phyloP scores from a whole-genome alignment of 2,329 filamentous ascomycete genomes.

The Colletotrichum sojae region DNA sequence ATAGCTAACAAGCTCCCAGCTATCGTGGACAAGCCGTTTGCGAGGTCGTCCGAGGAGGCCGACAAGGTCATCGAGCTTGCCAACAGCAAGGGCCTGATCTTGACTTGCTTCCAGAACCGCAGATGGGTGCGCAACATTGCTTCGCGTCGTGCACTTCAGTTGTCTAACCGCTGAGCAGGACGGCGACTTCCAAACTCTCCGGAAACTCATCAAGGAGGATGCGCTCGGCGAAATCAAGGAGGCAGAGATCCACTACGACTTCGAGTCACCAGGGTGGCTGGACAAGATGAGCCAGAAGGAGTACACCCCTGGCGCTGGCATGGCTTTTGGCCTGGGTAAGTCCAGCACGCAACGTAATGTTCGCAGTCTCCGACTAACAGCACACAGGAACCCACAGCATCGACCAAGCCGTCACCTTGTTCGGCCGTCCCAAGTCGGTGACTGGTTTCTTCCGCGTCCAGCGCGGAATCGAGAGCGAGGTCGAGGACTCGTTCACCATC shows the following conservation, averaged over 20 bases:
- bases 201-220: conserved; percentile 66
- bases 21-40: conserved; percentile 77
- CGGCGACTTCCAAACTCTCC: conserved; percentile 73
- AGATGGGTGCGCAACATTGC: conserved; percentile 20
- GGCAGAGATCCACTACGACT: conserved; percentile 77
- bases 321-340: conserved; percentile 58
- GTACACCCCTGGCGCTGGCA: conserved; percentile 55
- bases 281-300: conserved; percentile 48
- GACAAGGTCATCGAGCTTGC: conserved; percentile 66
- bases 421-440: conserved; percentile 70
- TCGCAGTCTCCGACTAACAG: not conserved
- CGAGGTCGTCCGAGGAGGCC: conserved; percentile 70
- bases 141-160: fast-evolving
- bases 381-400: conserved; percentile 74
- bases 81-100: conserved; percentile 59
- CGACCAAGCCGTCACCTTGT: conserved; percentile 71
- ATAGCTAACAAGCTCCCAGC: conserved; percentile 52
- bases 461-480: conserved; percentile 56
- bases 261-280: conserved; percentile 58
- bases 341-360: fast-evolving
- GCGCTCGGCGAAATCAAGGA: conserved; percentile 73
- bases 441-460: conserved; percentile 71
- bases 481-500: conserved; percentile 68
- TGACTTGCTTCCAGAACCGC: conserved; percentile 66
- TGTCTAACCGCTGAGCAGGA: conserved; percentile 53